Base-by-base conservation (phyloP, 805 yeast species). In the Kluyveromyces siamensis region DNA sequence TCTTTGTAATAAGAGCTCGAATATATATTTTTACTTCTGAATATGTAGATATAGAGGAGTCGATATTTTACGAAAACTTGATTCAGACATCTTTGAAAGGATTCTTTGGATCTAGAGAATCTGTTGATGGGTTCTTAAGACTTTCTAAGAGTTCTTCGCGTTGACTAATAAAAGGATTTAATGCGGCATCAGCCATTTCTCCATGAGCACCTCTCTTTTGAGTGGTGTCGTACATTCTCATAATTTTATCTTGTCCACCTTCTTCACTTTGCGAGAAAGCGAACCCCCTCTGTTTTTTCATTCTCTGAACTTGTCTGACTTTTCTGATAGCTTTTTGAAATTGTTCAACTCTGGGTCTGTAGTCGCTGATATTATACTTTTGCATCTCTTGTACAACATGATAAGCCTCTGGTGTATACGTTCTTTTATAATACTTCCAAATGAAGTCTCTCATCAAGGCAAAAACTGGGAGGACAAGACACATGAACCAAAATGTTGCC, bases 281-380 rank as follows among this genome's bases (percentile, higher is more conserved):
- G 73, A 87, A 93, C 6, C 99, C 99, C 69, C 98, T 82, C 69
- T 93, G 99, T 62, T 93, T 93, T 65, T 95, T 86, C 87, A 93
- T 91, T 67, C 99, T 79, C 67, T 91, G 96, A 37, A 93, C 98
- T 68, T 95, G 99, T 68, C 99, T 83, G 21, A 93, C 98, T 63
- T 89, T 93, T 62, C 98, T 77, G 49, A 93, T 93, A 6, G 98
- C 97, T 65, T 85, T 89, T 67, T 93, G 99, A 75, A 93, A 93
- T 54, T 90, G 95, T 57, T 89, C 96, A 77, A 90, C 81, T 57
- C 96, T 80, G n/a, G 99, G 99, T 55, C 96, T 77, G 66, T 86
- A 86, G 63, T 91, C 96, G 52, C 86, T 91, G 52, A 89, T 86
- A 60, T 91, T 90, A 68, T 83, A 89, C 70, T 93, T 93, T 68